These are phyloP conservation scores for Malbranchea zuffiana DNA, from an alignment of 2,329 filamentous ascomycete species.

Conservation along the genomic window DNA sequence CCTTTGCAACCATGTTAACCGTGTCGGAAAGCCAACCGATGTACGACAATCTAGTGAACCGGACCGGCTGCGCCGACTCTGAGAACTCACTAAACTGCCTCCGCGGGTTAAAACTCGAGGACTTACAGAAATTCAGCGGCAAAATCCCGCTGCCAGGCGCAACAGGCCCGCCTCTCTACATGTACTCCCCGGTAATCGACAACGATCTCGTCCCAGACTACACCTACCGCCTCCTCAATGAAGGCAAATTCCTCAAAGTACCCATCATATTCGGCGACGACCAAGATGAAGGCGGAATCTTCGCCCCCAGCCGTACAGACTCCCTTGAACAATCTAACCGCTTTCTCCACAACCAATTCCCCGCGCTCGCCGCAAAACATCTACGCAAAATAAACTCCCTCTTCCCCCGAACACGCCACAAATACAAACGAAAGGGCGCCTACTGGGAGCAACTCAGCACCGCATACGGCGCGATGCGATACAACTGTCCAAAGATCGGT, in stretches of 20 bases:
- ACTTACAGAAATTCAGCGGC: conserved; percentile 38
- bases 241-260: conserved; percentile 41
- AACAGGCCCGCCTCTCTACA: conserved; percentile 35
- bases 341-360: conserved; percentile 51
- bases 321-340: conserved; percentile 40
- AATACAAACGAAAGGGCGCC: conserved; percentile 40
- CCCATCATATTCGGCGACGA: conserved; percentile 49
- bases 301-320: conserved; percentile 42
- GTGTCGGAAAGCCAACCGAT: conserved; percentile 40
- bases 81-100: conserved; percentile 39
- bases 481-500: conserved; percentile 53
- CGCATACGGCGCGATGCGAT: conserved; percentile 55
- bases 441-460: conserved; percentile 51
- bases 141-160: conserved; percentile 38
- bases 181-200: conserved; percentile 44
- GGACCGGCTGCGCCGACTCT: conserved; percentile 36
- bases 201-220: conserved; percentile 41
- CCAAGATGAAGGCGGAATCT: conserved; percentile 56
- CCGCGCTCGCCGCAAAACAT: conserved; percentile 42
- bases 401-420: conserved; percentile 44
- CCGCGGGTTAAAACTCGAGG: conserved; percentile 33
- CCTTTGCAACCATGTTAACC: conserved; percentile 41
- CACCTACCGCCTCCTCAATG: conserved; percentile 39
- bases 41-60: conserved; percentile 41
- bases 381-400: conserved; percentile 42